These are phyloP conservation scores for Hortiboletus campestris DNA, from an alignment of 768 basidiomycete species.

Conservation along the genomic window DNA sequence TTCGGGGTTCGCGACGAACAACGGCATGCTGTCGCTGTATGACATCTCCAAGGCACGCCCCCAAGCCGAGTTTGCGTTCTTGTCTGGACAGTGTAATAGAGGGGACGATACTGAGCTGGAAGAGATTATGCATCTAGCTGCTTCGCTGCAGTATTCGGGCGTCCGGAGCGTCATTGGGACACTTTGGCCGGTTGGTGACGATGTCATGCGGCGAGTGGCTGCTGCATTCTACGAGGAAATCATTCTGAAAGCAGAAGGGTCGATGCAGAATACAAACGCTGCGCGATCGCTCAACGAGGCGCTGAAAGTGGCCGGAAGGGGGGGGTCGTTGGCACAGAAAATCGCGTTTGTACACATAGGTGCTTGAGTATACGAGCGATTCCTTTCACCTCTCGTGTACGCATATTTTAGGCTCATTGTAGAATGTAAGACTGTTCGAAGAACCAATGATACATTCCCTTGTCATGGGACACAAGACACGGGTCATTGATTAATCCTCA, in stretches of 20 bases:
- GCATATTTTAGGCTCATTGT: not conserved
- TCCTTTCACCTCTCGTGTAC: not conserved
- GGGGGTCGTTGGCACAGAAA: slow-evolving; percentile 21
- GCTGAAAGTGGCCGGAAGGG: slow-evolving; percentile 9
- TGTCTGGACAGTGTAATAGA: slow-evolving; percentile 30
- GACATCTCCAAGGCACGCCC: slow-evolving; percentile 24
- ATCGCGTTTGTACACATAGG: slow-evolving; percentile 32
- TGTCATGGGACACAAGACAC: slow-evolving; percentile 6
- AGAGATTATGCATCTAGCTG: slow-evolving; percentile 35
- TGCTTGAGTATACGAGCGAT: slow-evolving; percentile 7
- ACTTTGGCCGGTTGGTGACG: slow-evolving; percentile 34
- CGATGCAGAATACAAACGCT: slow-evolving; percentile 11
- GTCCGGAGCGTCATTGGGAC: slow-evolving; percentile 35
- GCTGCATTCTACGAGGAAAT: slow-evolving; percentile 24
- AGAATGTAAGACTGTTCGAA: not conserved
- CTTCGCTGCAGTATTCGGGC: slow-evolving; percentile 34
- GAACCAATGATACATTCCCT: slow-evolving; percentile 8
- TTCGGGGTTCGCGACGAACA: slow-evolving; percentile 24
- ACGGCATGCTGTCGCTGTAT: slow-evolving; percentile 23
- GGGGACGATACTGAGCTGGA: slow-evolving; percentile 20
- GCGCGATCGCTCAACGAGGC: slow-evolving; percentile 22
- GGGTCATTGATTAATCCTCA: slow-evolving; percentile 43
- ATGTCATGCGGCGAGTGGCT: slow-evolving; percentile 20
- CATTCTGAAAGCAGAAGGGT: slow-evolving; percentile 9
- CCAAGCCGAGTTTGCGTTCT: slow-evolving; percentile 35